These are phyloP conservation scores for Pedinophyceae sp. DNA, from an alignment of 139 green algal species.

Conservation along the genomic window DNA sequence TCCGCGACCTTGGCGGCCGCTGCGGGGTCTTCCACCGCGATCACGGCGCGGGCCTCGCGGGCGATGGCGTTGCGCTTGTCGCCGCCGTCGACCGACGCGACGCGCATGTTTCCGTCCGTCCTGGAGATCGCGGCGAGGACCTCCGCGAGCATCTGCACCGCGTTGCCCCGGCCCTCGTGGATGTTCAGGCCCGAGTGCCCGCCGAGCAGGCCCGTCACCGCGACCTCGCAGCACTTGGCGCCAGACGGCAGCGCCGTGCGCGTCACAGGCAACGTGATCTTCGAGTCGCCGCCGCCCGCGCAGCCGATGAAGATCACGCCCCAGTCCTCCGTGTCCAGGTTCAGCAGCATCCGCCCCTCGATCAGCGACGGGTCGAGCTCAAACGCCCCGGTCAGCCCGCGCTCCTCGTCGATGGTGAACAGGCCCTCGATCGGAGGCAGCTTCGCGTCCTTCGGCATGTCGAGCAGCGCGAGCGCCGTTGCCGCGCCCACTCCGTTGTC, in stretches of 20 bases:
- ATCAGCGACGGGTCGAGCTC: slow-evolving; percentile 33
- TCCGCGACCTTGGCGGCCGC: slow-evolving; percentile 10
- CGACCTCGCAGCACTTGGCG: slow-evolving; percentile 6
- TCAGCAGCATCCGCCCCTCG: slow-evolving; percentile 42
- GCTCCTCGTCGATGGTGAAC: slow-evolving; percentile 63
- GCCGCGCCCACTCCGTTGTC: slow-evolving; percentile 58
- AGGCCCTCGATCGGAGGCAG: slow-evolving; percentile 57
- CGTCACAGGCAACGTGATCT: slow-evolving; percentile 21
- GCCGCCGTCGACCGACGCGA: slow-evolving; percentile 15
- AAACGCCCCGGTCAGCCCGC: slow-evolving; percentile 41
- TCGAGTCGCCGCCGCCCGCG: slow-evolving; percentile 42
- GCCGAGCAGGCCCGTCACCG: slow-evolving; percentile 29
- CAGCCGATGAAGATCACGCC: slow-evolving; percentile 57
- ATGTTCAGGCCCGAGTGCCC: slow-evolving; percentile 45
- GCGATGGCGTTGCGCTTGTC: slow-evolving; percentile 68
- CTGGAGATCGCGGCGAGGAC: slow-evolving; percentile 8
- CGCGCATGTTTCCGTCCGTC: too few relatives aligned
- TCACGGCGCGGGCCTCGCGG: slow-evolving; percentile 19
- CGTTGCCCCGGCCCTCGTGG: slow-evolving; percentile 32
- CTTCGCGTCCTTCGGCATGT: slow-evolving; percentile 16
- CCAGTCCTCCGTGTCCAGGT: slow-evolving; percentile 68
- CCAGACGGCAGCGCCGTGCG: not conserved
- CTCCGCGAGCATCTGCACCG: slow-evolving; percentile 12
- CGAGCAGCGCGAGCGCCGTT: slow-evolving; percentile 43
- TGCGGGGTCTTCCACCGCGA: slow-evolving; percentile 18